Conservation (phyloP, 768 basidiomycete genomes). For the Phlegmacium glaucopus region DNA sequence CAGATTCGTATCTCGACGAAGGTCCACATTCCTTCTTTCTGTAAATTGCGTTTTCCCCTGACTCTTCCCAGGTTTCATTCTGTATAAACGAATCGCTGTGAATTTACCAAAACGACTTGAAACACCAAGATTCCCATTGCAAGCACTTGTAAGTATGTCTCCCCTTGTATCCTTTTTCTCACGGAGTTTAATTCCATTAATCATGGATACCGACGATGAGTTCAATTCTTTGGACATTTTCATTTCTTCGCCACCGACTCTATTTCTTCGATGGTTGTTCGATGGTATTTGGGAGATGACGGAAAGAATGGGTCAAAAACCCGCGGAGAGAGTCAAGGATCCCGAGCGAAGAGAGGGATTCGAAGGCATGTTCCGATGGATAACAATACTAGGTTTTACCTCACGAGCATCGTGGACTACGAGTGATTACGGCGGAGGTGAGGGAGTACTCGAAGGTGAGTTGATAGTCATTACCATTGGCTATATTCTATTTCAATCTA, state of each 20-base stretch:
- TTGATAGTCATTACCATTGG: slow-evolving; percentile 5
- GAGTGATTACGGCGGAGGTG: slow-evolving; percentile 92
- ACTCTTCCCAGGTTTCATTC: slow-evolving; percentile 75
- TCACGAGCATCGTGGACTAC: slow-evolving; percentile 92
- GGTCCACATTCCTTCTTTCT: slow-evolving; percentile 40
- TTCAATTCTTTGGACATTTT: slow-evolving; percentile 95
- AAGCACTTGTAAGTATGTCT: slow-evolving; percentile 78
- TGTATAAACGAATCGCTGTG: slow-evolving; percentile 92
- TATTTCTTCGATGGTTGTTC: no score
- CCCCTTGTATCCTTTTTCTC: neutral
- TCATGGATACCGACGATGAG: slow-evolving; percentile 99
- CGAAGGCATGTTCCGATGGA: slow-evolving; percentile 89
- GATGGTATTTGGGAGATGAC: slow-evolving; percentile 87
- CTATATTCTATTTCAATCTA: no score
- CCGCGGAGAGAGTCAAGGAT: slow-evolving; percentile 91
- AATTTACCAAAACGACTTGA: slow-evolving; percentile 95
- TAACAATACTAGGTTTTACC: slow-evolving; percentile 96
- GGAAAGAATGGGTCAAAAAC: slow-evolving; percentile 89
- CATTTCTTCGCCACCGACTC: slow-evolving; percentile 82
- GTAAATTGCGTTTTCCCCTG: neutral
- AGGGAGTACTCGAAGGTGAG: slow-evolving; percentile 88
- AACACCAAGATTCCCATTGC: slow-evolving; percentile 96
- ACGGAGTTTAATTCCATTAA: slow-evolving; percentile 34
- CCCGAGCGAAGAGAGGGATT: slow-evolving; percentile 75
- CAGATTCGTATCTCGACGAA: slow-evolving; percentile 97